Evolutionary conservation across 176 grass and related monocot species (phyloP), one percentile per base, ranked within the genome.

Genomic region (Tillandsia leiboldiana): DNA sequence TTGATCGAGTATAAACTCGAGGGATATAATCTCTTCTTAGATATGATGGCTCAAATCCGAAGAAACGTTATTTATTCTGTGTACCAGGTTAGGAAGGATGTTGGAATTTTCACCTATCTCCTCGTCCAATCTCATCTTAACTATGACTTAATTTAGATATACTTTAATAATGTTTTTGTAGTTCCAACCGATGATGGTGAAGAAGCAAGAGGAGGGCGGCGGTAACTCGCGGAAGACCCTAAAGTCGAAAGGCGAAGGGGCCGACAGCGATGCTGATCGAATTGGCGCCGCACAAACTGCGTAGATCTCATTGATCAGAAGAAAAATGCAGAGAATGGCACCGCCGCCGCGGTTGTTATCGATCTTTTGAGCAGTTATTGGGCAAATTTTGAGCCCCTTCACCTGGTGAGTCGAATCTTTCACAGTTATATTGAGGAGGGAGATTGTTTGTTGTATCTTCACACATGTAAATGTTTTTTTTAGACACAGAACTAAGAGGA

Each of bases 31-130:
- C 89, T 97, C 73, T 92, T 97, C 81, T 80, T 97, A 69, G 89
- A 97, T 68, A 97, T 92, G 93, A 97, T 97, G 93, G 93, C 93
- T 48, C 93, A 97, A 78, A 92, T 97, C 70, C 76, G 93, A 23
- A 84, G 93, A 77, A 97, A 97, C 81, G 93, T 97, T 78, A 97
- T 97, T 79, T 92, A 97, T 79, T 79, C 93, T 51, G 84, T 97
- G 23, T 97, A 97, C 80, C 93, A 97, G 93, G 93, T 97, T 48
- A 17, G 17, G 24, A 57, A 17, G 17, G 24, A 57, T 57, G 18
- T 57, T 12, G 11, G 13, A 6, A 57, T 15, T 57, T 12, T 53
- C 51, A 14, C 11, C 11, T 10, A 3, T 53, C 24, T 24, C 24
- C 28, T 29, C 28, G 28, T 2, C 28, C 1, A 29, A 48, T 28